Conservation (phyloP, 2,329 filamentous ascomycete genomes). For the Calonectria honghensis region DNA sequence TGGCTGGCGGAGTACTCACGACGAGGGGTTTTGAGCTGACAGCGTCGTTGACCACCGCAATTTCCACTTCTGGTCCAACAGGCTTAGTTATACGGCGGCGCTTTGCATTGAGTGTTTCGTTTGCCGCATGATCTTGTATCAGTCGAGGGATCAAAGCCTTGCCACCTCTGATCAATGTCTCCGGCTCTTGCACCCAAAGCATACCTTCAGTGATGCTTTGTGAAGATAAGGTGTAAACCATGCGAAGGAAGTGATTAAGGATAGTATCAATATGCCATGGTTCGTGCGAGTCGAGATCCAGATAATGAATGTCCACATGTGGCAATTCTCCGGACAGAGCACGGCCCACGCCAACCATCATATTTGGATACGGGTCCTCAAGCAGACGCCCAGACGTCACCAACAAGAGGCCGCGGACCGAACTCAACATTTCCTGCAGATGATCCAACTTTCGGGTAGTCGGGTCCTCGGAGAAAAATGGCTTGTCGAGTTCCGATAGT, state of each 20-base stretch:
- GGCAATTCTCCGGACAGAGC: background rate
- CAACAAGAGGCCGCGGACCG: background rate
- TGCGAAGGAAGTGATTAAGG: background rate
- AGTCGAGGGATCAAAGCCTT: background rate
- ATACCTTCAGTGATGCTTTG: background rate
- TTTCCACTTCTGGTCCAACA: background rate
- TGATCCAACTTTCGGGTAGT: background rate
- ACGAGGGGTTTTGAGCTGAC: background rate
- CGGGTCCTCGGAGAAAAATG: background rate
- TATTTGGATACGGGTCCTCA: conserved; percentile 7
- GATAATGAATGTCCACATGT: background rate
- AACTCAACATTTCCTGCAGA: background rate
- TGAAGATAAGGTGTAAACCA: background rate
- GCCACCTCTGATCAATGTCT: background rate
- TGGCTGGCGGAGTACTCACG: background rate
- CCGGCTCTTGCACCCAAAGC: background rate
- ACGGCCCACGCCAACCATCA: conserved; percentile 1
- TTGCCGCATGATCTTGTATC: background rate
- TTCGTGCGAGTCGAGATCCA: background rate
- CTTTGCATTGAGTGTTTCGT: background rate
- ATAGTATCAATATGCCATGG: background rate
- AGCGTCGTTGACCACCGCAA: background rate
- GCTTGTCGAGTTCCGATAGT: background rate
- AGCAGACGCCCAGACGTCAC: background rate
- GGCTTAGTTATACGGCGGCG: background rate